Evolutionary conservation across 2,329 filamentous ascomycete genomes (phyloP), one percentile per base, ranked within the genome.

Genomic region (Paracoccidioides brasiliensis): DNA sequence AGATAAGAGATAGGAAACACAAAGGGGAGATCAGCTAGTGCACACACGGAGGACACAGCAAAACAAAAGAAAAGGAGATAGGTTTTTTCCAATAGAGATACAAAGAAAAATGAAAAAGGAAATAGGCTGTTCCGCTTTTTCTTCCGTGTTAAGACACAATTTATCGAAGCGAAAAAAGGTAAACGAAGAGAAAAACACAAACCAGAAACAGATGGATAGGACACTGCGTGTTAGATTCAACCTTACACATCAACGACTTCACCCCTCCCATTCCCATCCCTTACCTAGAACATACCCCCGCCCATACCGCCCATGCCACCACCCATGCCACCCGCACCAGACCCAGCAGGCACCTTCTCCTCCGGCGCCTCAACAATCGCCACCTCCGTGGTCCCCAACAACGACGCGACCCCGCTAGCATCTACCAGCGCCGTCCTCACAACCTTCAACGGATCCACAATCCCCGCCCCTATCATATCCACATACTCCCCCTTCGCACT

Each of bases 381-480:
- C 56, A 97, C 93, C 78, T 98, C 93, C 58, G 93, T 98, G 62
- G 93, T 98, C 70, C 93, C 93, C 59, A 98, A 86, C 59, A 98
- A 83, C 54, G 91, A 97, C 54, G 93, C 93, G 66, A 98, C 93
- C 76, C 93, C 93, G 69, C 86, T 91, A 65, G 93, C 93, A 67
- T 98, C 93, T 67, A 90, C 82, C 57, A 98, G 85, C 68, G 89
- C 91, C 61, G 93, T 98, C 67, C 93, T 90, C 69, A 98, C 93
- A 65, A 98, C 93, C 87, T 98, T 98, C 81, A 98, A 87, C 62
- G 93, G 93, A 73, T 98, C 93, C 58, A 98, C 86, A 73, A 98
- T 98, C 86, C 93, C 93, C 64, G 89, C 83, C 60, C 81, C 73
- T 69, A 98, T 96, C 93, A 98, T 97, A 79, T 98, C 91, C 64